These are phyloP conservation scores for Macrotyloma uniflorum DNA, from an alignment of 306 rosid genomes.

Conservation along the genomic window DNA sequence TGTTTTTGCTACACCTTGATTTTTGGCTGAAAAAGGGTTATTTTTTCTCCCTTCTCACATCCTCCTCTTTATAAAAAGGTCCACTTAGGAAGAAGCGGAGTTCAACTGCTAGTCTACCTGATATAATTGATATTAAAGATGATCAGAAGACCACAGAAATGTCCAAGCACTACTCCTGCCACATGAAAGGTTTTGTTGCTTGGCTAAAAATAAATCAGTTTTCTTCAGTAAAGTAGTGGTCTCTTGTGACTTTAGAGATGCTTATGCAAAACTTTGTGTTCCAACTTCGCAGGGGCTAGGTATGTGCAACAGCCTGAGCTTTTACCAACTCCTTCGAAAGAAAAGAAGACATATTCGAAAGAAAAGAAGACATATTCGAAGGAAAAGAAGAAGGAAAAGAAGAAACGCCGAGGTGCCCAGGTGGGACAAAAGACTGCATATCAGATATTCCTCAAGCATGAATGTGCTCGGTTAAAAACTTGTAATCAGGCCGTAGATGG, in stretches of 20 bases:
- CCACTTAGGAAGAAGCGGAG: conserved; percentile 27
- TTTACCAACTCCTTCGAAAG: conserved; percentile 10
- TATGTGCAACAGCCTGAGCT: conserved; percentile 17
- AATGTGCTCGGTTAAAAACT: conserved; percentile 47
- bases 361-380: background rate
- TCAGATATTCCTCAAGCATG: conserved; percentile 50
- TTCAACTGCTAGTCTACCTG: conserved; percentile 6
- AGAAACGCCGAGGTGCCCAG: conserved; percentile 33
- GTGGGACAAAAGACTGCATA: conserved; percentile 33
- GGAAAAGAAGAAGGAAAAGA: conserved; percentile 38
- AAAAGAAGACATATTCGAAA: conserved; percentile 1
- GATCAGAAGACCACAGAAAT: background rate
- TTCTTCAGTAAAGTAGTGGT: background rate
- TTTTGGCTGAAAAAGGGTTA: background rate
- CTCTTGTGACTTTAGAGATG: background rate
- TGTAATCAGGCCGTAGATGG: conserved; percentile 2
- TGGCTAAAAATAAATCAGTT: background rate
- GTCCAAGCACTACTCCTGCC: conserved; percentile 3
- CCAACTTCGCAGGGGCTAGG: conserved; percentile 23
- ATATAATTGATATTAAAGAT: conserved; percentile 16
- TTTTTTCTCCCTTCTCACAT: background rate
- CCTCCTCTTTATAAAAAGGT: conserved; percentile 1
- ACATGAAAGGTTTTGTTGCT: conserved; percentile 42
- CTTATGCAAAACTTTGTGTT: conserved; percentile 26
- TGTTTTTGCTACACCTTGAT: conserved; percentile 22